Base-by-base conservation (phyloP, 441 rosid species). In the Aleurites moluccanus region DNA sequence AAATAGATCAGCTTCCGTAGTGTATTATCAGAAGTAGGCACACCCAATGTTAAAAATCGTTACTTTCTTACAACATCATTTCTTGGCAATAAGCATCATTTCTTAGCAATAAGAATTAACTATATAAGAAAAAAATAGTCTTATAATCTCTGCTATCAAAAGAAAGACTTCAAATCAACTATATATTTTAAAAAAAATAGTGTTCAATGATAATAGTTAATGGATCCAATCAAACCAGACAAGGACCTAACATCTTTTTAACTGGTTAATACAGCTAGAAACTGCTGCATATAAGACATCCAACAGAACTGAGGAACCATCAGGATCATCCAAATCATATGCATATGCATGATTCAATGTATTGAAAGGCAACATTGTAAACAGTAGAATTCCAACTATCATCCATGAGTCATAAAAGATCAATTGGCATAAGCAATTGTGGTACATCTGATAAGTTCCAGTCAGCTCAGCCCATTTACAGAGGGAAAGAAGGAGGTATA, bases 21-120 rank as follows among this genome's bases (percentile, higher is more conserved):
- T 28, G 20, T 14, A 62, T 38, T 75, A 57, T 56, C 35, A 74
- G 68, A 52, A 63, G 60, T 16, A 30, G 8, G 44, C 35, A 28
- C 10, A 72, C 61, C 9, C 16, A 23, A 13, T 9, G 25, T 42
- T 30, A 35, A 62, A 72, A 21, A 52, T 21, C 42, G 21, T 13
- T 38, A 47, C 16, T 1, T 49, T 64, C 10, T n/a, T 10, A 38
- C 40, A 35, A 35, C n/a, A 30, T 30, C 33, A 8, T 30, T 1
- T 71, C 21, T 30, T 18, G 27, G 72, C 3, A 55, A 33, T 16
- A 50, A 20, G 20, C n/a, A 30, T 30, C 33, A 8, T 30, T 1
- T 71, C 21, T 30, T 18, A 44, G 72, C 3, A 55, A 33, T 16
- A 50, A 20, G 20, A 28, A 15, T 25, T 18, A 30, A 52, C 33